Evolutionary conservation across 2,329 filamentous ascomycete species (phyloP).

Genomic region (Paracoccidioides lutzii): DNA sequence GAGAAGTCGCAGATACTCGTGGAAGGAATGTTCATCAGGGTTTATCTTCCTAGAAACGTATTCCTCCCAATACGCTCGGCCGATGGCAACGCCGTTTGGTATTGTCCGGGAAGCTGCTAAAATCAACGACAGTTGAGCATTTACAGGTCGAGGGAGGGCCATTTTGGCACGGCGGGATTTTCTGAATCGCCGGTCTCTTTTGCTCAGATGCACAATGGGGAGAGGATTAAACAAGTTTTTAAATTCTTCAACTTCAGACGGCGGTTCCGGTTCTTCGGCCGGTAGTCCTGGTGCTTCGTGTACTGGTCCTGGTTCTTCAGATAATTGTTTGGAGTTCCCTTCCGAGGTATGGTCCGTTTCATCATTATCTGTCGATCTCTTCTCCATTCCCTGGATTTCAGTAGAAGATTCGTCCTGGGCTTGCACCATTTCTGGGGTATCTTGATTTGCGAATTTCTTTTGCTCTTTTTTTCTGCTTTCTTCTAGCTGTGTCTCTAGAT

Average conservation of each 20-base stretch:
- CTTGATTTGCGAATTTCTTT: neutral
- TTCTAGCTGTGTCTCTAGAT: slow-evolving; percentile 7
- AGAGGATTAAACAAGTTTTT: slow-evolving; percentile 22
- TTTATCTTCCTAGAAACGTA: slow-evolving; percentile 45
- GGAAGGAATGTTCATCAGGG: slow-evolving; percentile 61
- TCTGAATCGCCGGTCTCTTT: neutral
- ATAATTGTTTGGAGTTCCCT: neutral
- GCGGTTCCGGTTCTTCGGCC: neutral
- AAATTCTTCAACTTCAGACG: neutral
- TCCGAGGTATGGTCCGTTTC: neutral
- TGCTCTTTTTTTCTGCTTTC: neutral
- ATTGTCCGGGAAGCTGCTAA: slow-evolving; percentile 48
- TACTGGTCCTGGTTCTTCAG: neutral
- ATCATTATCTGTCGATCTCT: neutral
- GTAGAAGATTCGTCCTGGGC: neutral
- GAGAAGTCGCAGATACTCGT: slow-evolving; percentile 54
- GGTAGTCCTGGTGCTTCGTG: neutral
- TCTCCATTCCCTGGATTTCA: neutral
- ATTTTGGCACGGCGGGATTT: slow-evolving; percentile 6
- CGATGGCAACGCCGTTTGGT: slow-evolving; percentile 48
- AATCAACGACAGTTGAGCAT: slow-evolving; percentile 53
- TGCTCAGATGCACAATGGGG: slow-evolving; percentile 5
- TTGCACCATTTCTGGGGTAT: neutral
- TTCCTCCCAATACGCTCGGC: slow-evolving; percentile 64
- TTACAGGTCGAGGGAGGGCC: slow-evolving; percentile 36